Base-by-base conservation (phyloP, 2,329 filamentous ascomycete genomes). In the Xylariales sp. region DNA sequence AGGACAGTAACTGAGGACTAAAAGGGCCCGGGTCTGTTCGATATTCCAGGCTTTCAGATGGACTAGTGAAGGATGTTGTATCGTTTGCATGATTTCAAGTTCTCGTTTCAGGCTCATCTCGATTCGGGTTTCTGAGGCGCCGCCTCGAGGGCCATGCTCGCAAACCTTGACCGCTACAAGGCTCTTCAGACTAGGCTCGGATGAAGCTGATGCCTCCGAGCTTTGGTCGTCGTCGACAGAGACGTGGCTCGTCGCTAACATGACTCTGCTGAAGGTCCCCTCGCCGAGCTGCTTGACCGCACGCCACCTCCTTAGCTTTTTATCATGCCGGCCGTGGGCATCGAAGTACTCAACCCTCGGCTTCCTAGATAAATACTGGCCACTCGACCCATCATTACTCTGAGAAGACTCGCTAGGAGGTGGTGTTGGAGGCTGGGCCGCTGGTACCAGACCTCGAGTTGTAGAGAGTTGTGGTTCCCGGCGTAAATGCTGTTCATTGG, bases 111-210 rank as follows among this genome's bases (percentile, higher is more conserved):
- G 69, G 43, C 89, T 94, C 65, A 93, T 88, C 63, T 96, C 91
- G 47, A 97, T 83, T 28, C 93, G 82, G 53, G 95, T 87, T 60
- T 95, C 89, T 36, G 93, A 93, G 4, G 90, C 91, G 33, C 91
- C 91, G 39, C 93, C 93, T 18, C 88, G 88, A 1, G 93, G 91
- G 3, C 91, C 93, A 64, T 95, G 89, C 62, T 96, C 88, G 58
- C 94, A 91, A 32, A 98, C 82, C 64, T 98, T 98, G 58, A 98
- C 82, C 2, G 93, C 93, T 3, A 97, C 93, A 11, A 98, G 70
- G 39, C 86, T 87, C 56, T 84, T 86, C n/a, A 82, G 80, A 48
- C 86, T 71, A 35, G 80, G 71, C 29, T 56, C 63, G 36, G 46
- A 50, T 46, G 40, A 58, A 52, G 59, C 49, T 50, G 63, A 54